Percentiles rank a stretch among this genome's conserved stretches.
These are phyloP conservation scores for Xanthoparmelia taractica DNA, from an alignment of 495 filamentous ascomycete species.

Conservation along the genomic window DNA sequence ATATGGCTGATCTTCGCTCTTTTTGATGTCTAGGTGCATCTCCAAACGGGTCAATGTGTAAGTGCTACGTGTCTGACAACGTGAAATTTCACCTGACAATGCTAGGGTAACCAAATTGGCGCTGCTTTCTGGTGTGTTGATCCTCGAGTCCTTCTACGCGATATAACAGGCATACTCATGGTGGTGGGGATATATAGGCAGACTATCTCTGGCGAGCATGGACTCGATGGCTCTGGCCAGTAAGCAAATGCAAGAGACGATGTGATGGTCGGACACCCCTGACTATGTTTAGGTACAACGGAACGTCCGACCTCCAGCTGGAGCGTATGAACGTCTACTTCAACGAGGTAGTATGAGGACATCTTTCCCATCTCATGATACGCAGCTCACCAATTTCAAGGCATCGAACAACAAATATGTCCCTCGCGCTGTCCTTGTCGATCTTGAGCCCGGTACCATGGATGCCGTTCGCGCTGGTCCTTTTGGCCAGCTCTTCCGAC, in stretches of 20 bases:
- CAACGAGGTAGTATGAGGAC: constrained; percentile 70
- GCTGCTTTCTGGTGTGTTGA: constrained; percentile 88
- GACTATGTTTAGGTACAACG: constrained; percentile 67
- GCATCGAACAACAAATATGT: constrained; percentile 97
- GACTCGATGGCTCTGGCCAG: constrained; percentile 91
- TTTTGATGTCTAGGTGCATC: constrained; percentile 65
- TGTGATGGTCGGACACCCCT: constrained; percentile 15
- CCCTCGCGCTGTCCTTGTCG: constrained; percentile 97
- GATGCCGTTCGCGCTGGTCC: constrained; percentile 98
- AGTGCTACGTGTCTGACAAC: constrained; percentile 35
- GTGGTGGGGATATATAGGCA: constrained; percentile 54
- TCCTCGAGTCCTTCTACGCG: constrained; percentile 12
- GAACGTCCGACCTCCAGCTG: constrained; percentile 94
- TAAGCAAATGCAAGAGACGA: constrained; percentile 42
- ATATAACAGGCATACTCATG: constrained; percentile 19
- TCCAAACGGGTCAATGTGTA: constrained; percentile 99
- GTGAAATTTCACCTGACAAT: neutral
- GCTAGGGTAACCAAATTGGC: constrained; percentile 99
- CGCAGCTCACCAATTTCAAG: constrained; percentile 37
- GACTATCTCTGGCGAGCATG: constrained; percentile 97
- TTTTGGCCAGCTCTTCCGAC: constrained; percentile 98
- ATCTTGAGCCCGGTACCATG: constrained; percentile 97
- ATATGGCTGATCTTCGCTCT: constrained; percentile 32
- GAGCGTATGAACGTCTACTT: constrained; percentile 99
- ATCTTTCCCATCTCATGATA: neutral